Conservation (phyloP, 2,329 filamentous ascomycete genomes). For the Coniochaeta hoffmannii region DNA sequence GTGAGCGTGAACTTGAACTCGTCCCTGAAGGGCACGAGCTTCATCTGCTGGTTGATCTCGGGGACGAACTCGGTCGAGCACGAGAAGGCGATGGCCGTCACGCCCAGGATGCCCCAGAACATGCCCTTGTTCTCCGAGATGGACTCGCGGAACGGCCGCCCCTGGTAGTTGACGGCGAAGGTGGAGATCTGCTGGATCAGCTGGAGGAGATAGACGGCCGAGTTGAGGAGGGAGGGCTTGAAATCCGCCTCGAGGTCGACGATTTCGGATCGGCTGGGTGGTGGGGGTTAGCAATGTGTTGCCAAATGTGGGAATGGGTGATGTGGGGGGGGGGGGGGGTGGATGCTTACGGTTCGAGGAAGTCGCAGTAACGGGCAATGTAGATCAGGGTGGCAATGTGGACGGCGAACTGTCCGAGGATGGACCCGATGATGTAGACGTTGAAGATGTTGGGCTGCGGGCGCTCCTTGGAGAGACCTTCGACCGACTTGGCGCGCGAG, state of each 20-base stretch:
- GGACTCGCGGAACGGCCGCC: slow-evolving; percentile 91
- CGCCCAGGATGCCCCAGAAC: slow-evolving; percentile 93
- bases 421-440: slow-evolving; percentile 95
- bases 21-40: slow-evolving; percentile 78
- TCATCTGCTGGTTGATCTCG: slow-evolving; percentile 89
- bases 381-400: slow-evolving; percentile 94
- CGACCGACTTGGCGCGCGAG: slow-evolving; percentile 92
- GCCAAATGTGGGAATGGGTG: neutral
- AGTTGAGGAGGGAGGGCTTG: slow-evolving; percentile 87
- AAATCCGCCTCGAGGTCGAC: slow-evolving; percentile 95
- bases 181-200: slow-evolving; percentile 98
- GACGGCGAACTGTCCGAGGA: slow-evolving; percentile 93
- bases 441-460: slow-evolving; percentile 99
- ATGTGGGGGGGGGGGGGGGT: neutral
- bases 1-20: slow-evolving; percentile 91
- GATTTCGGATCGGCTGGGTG: slow-evolving; percentile 41
- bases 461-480: slow-evolving; percentile 90
- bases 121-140: slow-evolving; percentile 95
- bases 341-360: slow-evolving; percentile 77
- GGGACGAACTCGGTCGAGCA: slow-evolving; percentile 94
- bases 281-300: neutral
- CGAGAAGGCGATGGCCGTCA: slow-evolving; percentile 83
- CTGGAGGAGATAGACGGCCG: slow-evolving; percentile 91
- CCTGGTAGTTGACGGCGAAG: slow-evolving; percentile 99
- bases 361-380: slow-evolving; percentile 81